These are phyloP conservation scores for Cladosporium austrohemisphaericum DNA, from an alignment of 2,329 filamentous ascomycete species.

Conservation along the genomic window DNA sequence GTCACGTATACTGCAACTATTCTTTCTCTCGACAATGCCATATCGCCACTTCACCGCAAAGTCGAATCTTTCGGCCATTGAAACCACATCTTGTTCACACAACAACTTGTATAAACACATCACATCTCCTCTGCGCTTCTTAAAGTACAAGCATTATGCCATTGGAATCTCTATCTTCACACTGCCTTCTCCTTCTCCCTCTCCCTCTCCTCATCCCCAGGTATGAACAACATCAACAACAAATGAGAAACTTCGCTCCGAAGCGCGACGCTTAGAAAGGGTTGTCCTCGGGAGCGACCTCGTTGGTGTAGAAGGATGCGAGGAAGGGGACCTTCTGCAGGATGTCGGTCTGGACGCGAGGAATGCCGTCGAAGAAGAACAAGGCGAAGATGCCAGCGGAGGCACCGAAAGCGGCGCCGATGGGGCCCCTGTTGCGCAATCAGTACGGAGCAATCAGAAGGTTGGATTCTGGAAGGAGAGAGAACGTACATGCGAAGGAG, in stretches of 20 bases:
- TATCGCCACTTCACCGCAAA: no score
- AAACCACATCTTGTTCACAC: background rate
- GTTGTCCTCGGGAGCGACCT: constrained; percentile 62
- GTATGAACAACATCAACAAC: constrained; percentile 3
- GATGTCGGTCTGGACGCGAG: constrained; percentile 50
- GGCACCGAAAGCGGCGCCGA: constrained; percentile 55
- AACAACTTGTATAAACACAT: constrained; percentile 2
- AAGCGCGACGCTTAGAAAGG: constrained; percentile 43
- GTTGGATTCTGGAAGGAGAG: no score
- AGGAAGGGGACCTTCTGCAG: constrained; percentile 58
- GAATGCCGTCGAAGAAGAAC: constrained; percentile 63
- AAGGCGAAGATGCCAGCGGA: constrained; percentile 56
- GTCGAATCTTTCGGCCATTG: no score
- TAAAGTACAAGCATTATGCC: constrained; percentile 10
- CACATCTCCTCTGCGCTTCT: background rate
- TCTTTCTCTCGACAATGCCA: no score
- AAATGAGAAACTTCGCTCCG: background rate
- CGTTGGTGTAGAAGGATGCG: constrained; percentile 53
- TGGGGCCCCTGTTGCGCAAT: constrained; percentile 27
- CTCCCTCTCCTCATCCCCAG: background rate
- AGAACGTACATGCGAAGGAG: constrained; percentile 13
- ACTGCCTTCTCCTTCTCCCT: background rate
- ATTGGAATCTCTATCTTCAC: constrained; percentile 1
- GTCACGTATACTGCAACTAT: background rate
- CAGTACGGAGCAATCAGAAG: no score